Base-by-base conservation (phyloP, 352 stramenopile species). In the Hyaloperonospora brassicae region DNA sequence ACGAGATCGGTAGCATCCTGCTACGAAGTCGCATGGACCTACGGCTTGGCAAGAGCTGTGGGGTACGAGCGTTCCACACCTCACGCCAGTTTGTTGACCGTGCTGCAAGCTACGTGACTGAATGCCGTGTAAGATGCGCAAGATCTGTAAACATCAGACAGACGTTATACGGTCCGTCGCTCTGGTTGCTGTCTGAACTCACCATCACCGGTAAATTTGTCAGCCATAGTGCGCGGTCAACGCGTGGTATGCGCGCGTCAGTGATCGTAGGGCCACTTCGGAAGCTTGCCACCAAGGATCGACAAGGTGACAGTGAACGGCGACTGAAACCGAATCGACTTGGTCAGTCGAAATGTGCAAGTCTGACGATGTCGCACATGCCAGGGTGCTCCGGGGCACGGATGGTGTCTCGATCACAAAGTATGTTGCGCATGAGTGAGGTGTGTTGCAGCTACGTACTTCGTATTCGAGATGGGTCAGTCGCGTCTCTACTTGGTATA, bases 251-350 rank as follows among this genome's bases (percentile, higher is more conserved):
- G 17, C 17, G 17, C 17, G 17, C 17, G 17, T 87, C 21, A 79
- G 91, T 30, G 86, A 97, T 10, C 89, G 79, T 24, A 99, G 69
- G 36, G 99, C 68, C 2, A 99, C 86, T 66, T 99, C 97, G 1
- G 97, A 97, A 23, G 96, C 95, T 47, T 96, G 84, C 75, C 99
- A 99, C 97, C 97, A 99, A 39, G 96, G 69, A 97, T 99, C 0
- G 87, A 97, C 14, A 99, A 95, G 70, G 99, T 99, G 53, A 98
- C 93, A 10, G 97, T 99, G 63, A 98, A 98, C 0, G 88, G 87
- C 7, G 85, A 89, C 7, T 86, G 70, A 10, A 86, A 96, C 14
- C 79, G 72, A 52, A 98, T 97, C 66, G 97, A 83, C 30, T 95
- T 76, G 14, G 96, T 96, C n/a, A 99, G 67, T 0, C 96, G 85